phyloP scores from a whole-genome alignment of 768 basidiomycete genomes.

The Cubamyces sp. region DNA sequence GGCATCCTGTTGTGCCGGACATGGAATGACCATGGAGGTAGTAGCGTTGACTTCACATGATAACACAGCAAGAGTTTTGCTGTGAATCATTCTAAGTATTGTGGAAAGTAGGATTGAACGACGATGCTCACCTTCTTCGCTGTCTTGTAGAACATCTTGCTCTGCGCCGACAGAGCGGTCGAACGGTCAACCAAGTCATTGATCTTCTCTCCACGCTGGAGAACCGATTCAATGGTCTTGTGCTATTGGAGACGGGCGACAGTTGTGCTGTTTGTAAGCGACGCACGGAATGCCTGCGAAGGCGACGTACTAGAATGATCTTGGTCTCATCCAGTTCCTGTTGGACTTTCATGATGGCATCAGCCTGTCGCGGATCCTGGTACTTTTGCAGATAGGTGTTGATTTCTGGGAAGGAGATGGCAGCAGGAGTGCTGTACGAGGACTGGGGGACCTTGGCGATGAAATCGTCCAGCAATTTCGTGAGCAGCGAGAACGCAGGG shows the following conservation, averaged over 20 bases:
- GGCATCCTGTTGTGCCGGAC: not conserved
- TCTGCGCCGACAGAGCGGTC: conserved; percentile 83
- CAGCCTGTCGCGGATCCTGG: conserved; percentile 96
- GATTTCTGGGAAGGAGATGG: conserved; percentile 79
- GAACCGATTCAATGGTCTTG: conserved; percentile 98
- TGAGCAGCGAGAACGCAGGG: conserved; percentile 92
- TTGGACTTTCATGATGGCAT: conserved; percentile 98
- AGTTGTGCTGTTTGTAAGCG: not conserved
- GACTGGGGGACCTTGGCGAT: conserved; percentile 75
- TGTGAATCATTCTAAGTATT: conserved; percentile 34
- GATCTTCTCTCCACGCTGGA: conserved; percentile 95
- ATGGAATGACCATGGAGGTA: not conserved
- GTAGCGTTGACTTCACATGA: conserved; percentile 57
- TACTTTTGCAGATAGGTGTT: conserved; percentile 85
- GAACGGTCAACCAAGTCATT: conserved; percentile 96
- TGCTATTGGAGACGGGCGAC: conserved; percentile 56
- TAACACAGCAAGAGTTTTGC: conserved; percentile 95
- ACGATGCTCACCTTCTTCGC: conserved; percentile 85
- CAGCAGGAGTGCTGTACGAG: conserved; percentile 62
- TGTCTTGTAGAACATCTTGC: conserved; percentile 99
- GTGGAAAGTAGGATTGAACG: not conserved
- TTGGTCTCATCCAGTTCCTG: conserved; percentile 99
- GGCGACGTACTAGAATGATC: conserved; percentile 82
- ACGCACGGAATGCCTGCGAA: not conserved
- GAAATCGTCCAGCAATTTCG: conserved; percentile 94